Percentiles rank a stretch among this genome's conserved stretches.
phyloP scores from a whole-genome alignment of 805 yeast species.

The Zygoascus bituminiphila region DNA sequence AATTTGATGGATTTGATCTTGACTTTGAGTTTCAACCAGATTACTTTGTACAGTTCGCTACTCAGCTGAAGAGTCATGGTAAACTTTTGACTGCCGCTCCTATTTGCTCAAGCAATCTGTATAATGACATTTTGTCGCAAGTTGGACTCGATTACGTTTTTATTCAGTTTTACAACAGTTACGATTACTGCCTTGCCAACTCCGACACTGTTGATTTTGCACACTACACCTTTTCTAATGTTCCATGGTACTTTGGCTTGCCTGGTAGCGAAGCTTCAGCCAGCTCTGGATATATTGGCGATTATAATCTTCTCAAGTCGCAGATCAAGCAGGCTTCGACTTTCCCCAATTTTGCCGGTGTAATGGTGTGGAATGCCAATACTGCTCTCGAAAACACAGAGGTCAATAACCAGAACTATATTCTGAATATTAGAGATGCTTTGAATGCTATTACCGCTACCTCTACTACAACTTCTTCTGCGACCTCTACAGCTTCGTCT shows the following conservation, averaged over 20 bases:
- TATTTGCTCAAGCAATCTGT: slow-evolving; percentile 45
- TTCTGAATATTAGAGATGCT: background rate
- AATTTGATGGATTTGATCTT: slow-evolving; percentile 60
- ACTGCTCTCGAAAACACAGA: background rate
- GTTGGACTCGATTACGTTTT: slow-evolving; percentile 42
- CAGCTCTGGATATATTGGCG: slow-evolving; percentile 41
- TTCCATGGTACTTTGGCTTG: slow-evolving; percentile 52
- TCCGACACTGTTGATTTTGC: slow-evolving; percentile 37
- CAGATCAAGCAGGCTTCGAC: slow-evolving; percentile 18
- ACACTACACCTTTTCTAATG: slow-evolving; percentile 42
- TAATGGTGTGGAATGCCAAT: slow-evolving; percentile 77
- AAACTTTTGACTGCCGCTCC: slow-evolving; percentile 60
- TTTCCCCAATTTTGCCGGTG: slow-evolving; percentile 49
- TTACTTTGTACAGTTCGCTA: slow-evolving; percentile 29
- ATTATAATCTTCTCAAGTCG: slow-evolving; percentile 16
- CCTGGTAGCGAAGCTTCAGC: slow-evolving; percentile 52
- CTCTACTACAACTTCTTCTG: background rate
- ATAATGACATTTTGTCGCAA: background rate
- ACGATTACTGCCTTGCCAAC: slow-evolving; percentile 29
- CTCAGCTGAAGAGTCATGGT: slow-evolving; percentile 18
- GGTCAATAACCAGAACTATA: background rate
- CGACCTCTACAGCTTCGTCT: background rate
- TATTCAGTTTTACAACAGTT: slow-evolving; percentile 61
- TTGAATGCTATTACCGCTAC: background rate
- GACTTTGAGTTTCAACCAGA: slow-evolving; percentile 40